A percentile compares a stretch with the other conserved stretches of the same genome.
Conservation (phyloP, 2,329 filamentous ascomycete genomes). For the Mycosphaerelloides madeirae region DNA sequence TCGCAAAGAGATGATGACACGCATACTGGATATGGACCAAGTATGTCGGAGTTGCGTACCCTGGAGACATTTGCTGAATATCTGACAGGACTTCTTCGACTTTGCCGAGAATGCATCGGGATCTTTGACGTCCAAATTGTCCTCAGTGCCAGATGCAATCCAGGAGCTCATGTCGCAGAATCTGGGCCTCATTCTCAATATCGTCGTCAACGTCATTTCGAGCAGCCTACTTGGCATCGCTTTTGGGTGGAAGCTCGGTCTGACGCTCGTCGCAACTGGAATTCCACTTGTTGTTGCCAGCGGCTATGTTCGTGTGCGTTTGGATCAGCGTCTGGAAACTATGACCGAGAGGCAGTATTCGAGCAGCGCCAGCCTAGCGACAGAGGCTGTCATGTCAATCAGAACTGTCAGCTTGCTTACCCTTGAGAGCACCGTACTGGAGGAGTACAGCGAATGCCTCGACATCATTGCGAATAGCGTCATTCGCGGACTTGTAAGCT, state of each 20-base stretch:
- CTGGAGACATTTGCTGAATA: no score
- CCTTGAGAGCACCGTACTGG: slow-evolving; percentile 9
- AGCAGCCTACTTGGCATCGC: slow-evolving; percentile 26
- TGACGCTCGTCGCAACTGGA: slow-evolving; percentile 27
- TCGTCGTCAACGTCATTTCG: slow-evolving; percentile 27
- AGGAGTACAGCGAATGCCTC: slow-evolving; percentile 19
- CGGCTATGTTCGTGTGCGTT: slow-evolving; percentile 30
- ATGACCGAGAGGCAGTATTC: slow-evolving; percentile 24
- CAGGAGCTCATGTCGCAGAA: slow-evolving; percentile 48
- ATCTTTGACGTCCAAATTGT: slow-evolving; percentile 41
- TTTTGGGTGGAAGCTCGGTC: slow-evolving; percentile 33
- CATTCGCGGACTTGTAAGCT: background rate
- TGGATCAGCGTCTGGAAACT: slow-evolving; percentile 29
- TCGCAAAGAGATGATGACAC: slow-evolving; percentile 29
- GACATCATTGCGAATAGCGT: slow-evolving; percentile 19
- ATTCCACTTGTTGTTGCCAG: slow-evolving; percentile 28
- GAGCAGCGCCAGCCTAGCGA: slow-evolving; percentile 29
- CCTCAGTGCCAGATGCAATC: slow-evolving; percentile 46
- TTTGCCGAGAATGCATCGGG: slow-evolving; percentile 46
- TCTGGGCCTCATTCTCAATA: slow-evolving; percentile 32
- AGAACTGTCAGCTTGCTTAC: slow-evolving; percentile 28
- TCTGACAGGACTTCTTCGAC: slow-evolving; percentile 30
- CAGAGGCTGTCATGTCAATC: slow-evolving; percentile 30
- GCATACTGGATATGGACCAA: slow-evolving; percentile 22
- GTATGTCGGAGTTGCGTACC: no score